phyloP scores from a whole-genome alignment of 2,329 filamentous ascomycete genomes.

The Ophidiomyces ophidiicola region DNA sequence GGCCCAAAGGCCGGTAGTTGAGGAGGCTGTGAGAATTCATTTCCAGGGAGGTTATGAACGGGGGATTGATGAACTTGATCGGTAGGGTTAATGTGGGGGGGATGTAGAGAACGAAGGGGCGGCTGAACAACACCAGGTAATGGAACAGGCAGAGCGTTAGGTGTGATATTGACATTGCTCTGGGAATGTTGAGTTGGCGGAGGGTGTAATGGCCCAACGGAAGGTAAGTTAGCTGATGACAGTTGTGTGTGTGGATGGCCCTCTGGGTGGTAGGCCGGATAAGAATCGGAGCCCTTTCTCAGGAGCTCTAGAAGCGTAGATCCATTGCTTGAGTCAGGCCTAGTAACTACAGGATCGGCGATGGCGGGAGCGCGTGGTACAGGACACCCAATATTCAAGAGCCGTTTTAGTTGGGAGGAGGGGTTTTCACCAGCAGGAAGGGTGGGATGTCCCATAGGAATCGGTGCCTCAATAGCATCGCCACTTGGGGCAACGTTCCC shows the following conservation, averaged over 20 bases:
- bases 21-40: neutral
- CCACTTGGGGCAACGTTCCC: conserved; percentile 16
- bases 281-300: conserved; percentile 29
- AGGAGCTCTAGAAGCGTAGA: conserved; percentile 48
- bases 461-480: conserved; percentile 16
- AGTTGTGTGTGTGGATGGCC: conserved; percentile 10
- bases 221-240: neutral
- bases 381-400: conserved; percentile 31
- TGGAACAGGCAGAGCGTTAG: neutral
- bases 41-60: neutral
- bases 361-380: conserved; percentile 15
- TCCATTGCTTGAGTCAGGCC: conserved; percentile 27
- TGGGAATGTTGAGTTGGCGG: neutral
- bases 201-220: neutral
- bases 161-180: neutral
- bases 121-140: neutral
- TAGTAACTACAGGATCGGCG: conserved; percentile 5
- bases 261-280: conserved; percentile 16
- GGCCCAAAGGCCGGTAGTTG: neutral
- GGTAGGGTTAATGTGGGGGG: neutral
- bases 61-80: conserved; percentile 2
- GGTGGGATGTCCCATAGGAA: conserved; percentile 32
- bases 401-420: conserved; percentile 41
- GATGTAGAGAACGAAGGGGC: neutral
- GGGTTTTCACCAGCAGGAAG: conserved; percentile 33